Conservation (phyloP, 345 rosid species). For the Theobroma cacao region DNA sequence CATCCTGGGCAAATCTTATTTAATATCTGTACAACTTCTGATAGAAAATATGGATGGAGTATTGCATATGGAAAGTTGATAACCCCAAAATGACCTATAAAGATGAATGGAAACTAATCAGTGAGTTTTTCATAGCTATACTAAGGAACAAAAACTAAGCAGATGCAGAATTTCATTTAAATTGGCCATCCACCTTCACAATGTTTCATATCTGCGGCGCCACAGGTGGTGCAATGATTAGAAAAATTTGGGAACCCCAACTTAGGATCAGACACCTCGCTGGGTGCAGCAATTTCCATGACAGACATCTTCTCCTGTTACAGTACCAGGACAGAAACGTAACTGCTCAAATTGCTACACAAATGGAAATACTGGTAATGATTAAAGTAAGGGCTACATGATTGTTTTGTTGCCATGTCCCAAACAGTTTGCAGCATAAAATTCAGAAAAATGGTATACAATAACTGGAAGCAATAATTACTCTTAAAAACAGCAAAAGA, state of each 20-base stretch:
- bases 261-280: slow-evolving; percentile 65
- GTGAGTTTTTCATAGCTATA: neutral
- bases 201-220: slow-evolving; percentile 45
- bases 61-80: slow-evolving; percentile 52
- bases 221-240: slow-evolving; percentile 61
- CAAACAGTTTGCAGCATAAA: slow-evolving; percentile 6
- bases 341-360: neutral
- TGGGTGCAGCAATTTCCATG: slow-evolving; percentile 36
- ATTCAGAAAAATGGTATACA: neutral
- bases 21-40: slow-evolving; percentile 61
- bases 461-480: neutral
- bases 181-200: slow-evolving; percentile 68
- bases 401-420: neutral
- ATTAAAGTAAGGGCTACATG: neutral
- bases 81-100: slow-evolving; percentile 79
- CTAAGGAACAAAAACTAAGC: neutral
- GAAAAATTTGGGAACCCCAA: slow-evolving; percentile 81
- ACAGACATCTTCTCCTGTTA: slow-evolving; percentile 59
- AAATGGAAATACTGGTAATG: neutral
- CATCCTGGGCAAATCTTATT: slow-evolving; percentile 88
- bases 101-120: neutral
- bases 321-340: slow-evolving; percentile 8
- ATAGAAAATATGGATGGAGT: slow-evolving; percentile 65
- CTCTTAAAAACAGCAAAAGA: neutral
- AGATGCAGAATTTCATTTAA: slow-evolving; percentile 1